Conservation (phyloP, 164 flowering plant genomes). For the Litsea cubeba region DNA sequence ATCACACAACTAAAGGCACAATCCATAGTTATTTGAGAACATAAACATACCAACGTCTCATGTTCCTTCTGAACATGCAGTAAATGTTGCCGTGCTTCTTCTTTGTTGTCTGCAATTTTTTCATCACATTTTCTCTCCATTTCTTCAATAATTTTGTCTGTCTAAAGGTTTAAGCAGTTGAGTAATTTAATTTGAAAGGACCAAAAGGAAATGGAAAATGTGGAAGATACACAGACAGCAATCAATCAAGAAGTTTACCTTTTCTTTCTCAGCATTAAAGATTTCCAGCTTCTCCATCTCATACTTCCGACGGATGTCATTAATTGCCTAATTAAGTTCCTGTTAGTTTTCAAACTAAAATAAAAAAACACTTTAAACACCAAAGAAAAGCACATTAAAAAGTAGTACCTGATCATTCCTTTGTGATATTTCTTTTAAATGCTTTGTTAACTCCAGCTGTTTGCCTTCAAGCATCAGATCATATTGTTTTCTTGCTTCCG, state of each 20-base stretch:
- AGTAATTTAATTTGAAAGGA: conserved; percentile 6
- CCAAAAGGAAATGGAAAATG: conserved; percentile 9
- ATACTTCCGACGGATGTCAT: conserved; percentile 83
- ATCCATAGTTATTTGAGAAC: not conserved
- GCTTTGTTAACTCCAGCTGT: conserved; percentile 79
- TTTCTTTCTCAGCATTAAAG: conserved; percentile 69
- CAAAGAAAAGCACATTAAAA: not conserved
- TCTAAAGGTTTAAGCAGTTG: conserved; percentile 35
- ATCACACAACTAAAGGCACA: not conserved
- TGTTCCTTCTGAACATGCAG: conserved; percentile 66
- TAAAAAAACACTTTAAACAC: not conserved
- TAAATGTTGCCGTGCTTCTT: conserved; percentile 54
- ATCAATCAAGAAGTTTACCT: conserved; percentile 38
- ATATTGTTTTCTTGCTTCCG: conserved; percentile 70
- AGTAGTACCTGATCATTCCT: conserved; percentile 84
- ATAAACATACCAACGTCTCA: conserved; percentile 45
- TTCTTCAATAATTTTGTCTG: conserved; percentile 47
- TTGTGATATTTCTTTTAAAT: conserved; percentile 90
- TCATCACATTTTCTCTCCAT: conserved; percentile 51
- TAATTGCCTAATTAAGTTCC: conserved; percentile 66
- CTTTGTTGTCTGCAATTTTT: conserved; percentile 55
- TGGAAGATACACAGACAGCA: not conserved
- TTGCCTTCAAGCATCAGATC: conserved; percentile 82
- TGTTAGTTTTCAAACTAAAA: conserved; percentile 13
- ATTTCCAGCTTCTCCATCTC: conserved; percentile 88